Conservation (phyloP, 2,329 filamentous ascomycete genomes). For the Pyricularia grisea region DNA sequence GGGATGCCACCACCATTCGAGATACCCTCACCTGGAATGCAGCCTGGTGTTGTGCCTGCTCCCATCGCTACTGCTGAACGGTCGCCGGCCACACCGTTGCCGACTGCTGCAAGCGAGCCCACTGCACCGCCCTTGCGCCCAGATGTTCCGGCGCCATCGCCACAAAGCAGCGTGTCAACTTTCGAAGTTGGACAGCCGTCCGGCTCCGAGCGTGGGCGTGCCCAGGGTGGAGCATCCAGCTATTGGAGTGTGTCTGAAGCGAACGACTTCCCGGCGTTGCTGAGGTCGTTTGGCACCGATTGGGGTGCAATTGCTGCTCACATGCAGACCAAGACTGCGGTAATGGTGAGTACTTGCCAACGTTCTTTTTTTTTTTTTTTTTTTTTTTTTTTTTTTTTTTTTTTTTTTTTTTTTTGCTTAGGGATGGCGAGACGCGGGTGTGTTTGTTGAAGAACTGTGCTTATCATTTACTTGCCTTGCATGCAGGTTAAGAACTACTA, state of each 20-base stretch:
- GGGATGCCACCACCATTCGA: conserved; percentile 34
- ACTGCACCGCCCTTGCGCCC: conserved; percentile 48
- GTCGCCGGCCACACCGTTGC: conserved; percentile 8
- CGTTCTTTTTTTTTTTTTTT: neutral
- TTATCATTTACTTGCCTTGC: conserved; percentile 16
- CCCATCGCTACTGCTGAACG: conserved; percentile 17
- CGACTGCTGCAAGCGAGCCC: conserved; percentile 36
- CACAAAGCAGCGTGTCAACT: conserved; percentile 35
- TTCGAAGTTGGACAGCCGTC: conserved; percentile 36
- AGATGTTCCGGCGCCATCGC: conserved; percentile 39
- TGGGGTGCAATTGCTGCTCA: conserved; percentile 66
- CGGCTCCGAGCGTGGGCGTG: conserved; percentile 28
- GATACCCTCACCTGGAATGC: conserved; percentile 28
- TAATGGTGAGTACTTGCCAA: conserved; percentile 59
- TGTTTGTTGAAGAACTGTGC: neutral
- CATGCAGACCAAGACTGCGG: conserved; percentile 76
- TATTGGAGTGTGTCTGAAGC: conserved; percentile 84
- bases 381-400: neutral
- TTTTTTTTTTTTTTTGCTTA: neutral
- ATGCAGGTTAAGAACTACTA: conserved; percentile 60
- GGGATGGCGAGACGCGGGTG: neutral
- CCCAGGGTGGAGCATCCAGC: conserved; percentile 56
- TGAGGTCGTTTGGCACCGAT: conserved; percentile 70
- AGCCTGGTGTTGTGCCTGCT: conserved; percentile 28
- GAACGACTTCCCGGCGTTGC: conserved; percentile 63